Conservation (phyloP, 2,329 filamentous ascomycete genomes). For the Fusarium drepaniforme region DNA sequence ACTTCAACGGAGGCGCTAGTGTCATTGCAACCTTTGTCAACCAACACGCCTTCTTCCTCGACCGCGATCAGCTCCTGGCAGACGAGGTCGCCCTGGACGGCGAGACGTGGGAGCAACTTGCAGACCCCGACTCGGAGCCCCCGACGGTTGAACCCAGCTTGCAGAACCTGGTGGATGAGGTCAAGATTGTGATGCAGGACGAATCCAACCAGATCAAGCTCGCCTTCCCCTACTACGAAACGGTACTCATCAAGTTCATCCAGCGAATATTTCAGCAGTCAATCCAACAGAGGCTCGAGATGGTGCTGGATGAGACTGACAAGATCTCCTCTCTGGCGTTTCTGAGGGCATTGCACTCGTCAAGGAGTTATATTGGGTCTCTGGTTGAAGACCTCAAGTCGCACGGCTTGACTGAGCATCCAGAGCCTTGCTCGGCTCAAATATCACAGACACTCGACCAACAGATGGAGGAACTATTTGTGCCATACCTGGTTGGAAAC, state of each 20-base stretch:
- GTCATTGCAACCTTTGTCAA: slow-evolving; percentile 98
- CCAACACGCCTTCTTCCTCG: slow-evolving; percentile 99
- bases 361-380: slow-evolving; percentile 86
- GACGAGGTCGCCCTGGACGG: slow-evolving; percentile 84
- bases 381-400: slow-evolving; percentile 94
- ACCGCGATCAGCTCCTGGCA: slow-evolving; percentile 89
- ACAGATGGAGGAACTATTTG: slow-evolving; percentile 82
- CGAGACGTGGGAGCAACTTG: slow-evolving; percentile 89
- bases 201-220: slow-evolving; percentile 97
- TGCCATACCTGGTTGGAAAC: slow-evolving; percentile 76
- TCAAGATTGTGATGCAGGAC: slow-evolving; percentile 95
- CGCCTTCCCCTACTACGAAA: slow-evolving; percentile 96
- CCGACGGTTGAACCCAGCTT: slow-evolving; percentile 92
- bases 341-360: slow-evolving; percentile 89
- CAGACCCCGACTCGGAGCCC: slow-evolving; percentile 93
- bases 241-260: slow-evolving; percentile 91
- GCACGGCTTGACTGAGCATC: slow-evolving; percentile 95
- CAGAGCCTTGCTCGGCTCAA: slow-evolving; percentile 88
- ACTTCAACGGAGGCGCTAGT: slow-evolving; percentile 96
- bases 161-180: slow-evolving; percentile 93
- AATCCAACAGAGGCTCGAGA: slow-evolving; percentile 94
- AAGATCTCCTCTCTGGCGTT: slow-evolving; percentile 94
- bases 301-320: slow-evolving; percentile 95
- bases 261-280: slow-evolving; percentile 98
- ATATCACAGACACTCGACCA: slow-evolving; percentile 82